Evolutionary conservation across 495 filamentous ascomycete genomes (phyloP).

Genomic region (Penicillium subrubescens): DNA sequence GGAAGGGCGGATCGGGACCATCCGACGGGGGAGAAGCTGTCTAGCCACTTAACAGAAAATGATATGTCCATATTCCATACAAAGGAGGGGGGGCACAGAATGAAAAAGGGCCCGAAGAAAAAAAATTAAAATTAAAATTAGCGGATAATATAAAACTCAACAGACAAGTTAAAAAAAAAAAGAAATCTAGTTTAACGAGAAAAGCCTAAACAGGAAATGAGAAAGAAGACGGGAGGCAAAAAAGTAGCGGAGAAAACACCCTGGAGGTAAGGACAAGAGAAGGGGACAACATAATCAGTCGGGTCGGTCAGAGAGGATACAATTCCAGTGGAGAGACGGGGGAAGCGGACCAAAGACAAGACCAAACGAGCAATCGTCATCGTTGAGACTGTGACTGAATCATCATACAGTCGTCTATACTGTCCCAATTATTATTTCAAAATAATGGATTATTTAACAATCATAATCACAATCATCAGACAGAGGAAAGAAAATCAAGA

Average conservation of each 20-base stretch:
- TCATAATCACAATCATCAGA: neutral
- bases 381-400: neutral
- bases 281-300: neutral
- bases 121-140: conserved; percentile 17
- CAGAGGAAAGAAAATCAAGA: neutral
- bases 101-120: conserved; percentile 5
- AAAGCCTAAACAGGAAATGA: conserved; percentile 14
- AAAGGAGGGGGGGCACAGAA: conserved; percentile 4
- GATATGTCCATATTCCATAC: conserved; percentile 15
- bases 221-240: conserved; percentile 14
- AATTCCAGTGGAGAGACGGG: conserved; percentile 14
- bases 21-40: conserved; percentile 26
- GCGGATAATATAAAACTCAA: conserved; percentile 9
- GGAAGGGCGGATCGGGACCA: conserved; percentile 32
- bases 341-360: neutral
- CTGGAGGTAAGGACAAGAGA: conserved; percentile 30
- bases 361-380: neutral
- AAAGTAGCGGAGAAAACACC: conserved; percentile 24
- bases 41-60: conserved; percentile 15
- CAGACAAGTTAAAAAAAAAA: neutral
- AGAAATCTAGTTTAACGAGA: neutral
- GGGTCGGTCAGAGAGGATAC: neutral
- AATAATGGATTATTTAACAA: neutral
- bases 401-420: neutral
- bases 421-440: neutral